Conservation (phyloP, 2,329 filamentous ascomycete genomes). For the Calonectria henricotiae region DNA sequence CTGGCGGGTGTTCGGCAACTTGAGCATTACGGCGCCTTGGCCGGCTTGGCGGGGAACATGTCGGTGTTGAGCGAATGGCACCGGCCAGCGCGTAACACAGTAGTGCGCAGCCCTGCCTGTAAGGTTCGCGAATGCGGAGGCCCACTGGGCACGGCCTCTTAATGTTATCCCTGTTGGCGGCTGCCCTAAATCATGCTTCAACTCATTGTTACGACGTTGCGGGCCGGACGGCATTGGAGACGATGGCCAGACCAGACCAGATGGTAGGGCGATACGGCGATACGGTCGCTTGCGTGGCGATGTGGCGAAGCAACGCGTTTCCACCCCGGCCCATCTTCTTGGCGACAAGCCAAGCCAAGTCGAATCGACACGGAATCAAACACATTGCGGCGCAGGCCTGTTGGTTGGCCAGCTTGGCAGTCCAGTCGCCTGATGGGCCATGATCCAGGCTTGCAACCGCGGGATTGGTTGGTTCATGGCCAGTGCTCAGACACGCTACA, state of each 20-base stretch:
- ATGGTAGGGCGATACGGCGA: not conserved
- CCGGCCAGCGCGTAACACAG: not conserved
- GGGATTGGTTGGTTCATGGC: not conserved
- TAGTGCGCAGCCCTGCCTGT: constrained; percentile 4
- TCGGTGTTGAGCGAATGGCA: not conserved
- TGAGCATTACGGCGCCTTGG: constrained; percentile 26
- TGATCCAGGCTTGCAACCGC: not conserved
- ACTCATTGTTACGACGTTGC: not conserved
- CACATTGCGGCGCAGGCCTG: constrained; percentile 25
- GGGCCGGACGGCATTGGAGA: not conserved
- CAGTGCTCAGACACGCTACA: not conserved
- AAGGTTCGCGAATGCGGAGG: not conserved
- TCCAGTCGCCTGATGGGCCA: not conserved
- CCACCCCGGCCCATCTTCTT: constrained; percentile 29
- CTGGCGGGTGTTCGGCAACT: constrained; percentile 35
- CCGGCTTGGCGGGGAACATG: constrained; percentile 14
- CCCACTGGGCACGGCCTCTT: not conserved
- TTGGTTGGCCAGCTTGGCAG: not conserved
- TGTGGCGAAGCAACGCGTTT: constrained; percentile 28
- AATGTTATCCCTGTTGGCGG: constrained; percentile 4
- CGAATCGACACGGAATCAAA: not conserved
- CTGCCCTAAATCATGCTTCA: constrained; percentile 8
- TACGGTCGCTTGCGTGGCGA: constrained; percentile 23
- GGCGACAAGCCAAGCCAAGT: constrained; percentile 13
- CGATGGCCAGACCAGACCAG: not conserved